phyloP scores from a whole-genome alignment of 768 basidiomycete genomes.

The Russula griseocarnosa region DNA sequence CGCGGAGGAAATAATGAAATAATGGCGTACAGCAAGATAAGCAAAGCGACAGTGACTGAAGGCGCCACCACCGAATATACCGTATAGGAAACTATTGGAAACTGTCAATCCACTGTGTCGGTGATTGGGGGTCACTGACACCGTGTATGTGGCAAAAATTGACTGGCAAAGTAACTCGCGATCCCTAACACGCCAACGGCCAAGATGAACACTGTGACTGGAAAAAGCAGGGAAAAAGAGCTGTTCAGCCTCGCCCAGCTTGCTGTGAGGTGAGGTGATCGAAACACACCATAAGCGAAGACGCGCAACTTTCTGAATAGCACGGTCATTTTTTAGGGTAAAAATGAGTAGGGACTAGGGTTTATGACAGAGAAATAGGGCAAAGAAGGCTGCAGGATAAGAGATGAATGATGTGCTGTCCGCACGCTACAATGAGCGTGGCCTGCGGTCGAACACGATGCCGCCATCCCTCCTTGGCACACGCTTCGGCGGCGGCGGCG shows the following conservation, averaged over 20 bases:
- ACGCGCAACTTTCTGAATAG: conserved; percentile 37
- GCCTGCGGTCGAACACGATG: conserved; percentile 13
- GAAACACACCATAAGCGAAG: conserved; percentile 31
- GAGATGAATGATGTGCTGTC: conserved; percentile 20
- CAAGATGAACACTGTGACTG: conserved; percentile 41
- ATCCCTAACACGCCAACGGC: conserved; percentile 60
- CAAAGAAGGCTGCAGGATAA: conserved; percentile 4
- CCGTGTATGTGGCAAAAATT: conserved; percentile 63
- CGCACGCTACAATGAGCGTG: conserved; percentile 21
- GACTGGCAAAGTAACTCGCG: conserved; percentile 57
- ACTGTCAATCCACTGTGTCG: conserved; percentile 4
- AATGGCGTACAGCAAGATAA: neutral
- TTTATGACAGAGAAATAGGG: conserved; percentile 1
- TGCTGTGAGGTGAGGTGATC: neutral
- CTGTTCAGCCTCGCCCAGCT: conserved; percentile 1
- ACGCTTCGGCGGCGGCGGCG: too few species aligned
- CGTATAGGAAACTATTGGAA: conserved; percentile 56
- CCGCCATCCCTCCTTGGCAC: neutral
- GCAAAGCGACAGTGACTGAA: conserved; percentile 45
- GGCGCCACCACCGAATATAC: conserved; percentile 66
- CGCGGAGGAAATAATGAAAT: conserved; percentile 1
- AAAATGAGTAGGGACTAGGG: neutral
- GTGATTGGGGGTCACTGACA: conserved; percentile 41
- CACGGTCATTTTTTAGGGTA: conserved; percentile 33
- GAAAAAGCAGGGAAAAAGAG: too few species aligned